These are phyloP conservation scores for Aspergillus cavernicola DNA, from an alignment of 495 filamentous ascomycete species.

Conservation along the genomic window DNA sequence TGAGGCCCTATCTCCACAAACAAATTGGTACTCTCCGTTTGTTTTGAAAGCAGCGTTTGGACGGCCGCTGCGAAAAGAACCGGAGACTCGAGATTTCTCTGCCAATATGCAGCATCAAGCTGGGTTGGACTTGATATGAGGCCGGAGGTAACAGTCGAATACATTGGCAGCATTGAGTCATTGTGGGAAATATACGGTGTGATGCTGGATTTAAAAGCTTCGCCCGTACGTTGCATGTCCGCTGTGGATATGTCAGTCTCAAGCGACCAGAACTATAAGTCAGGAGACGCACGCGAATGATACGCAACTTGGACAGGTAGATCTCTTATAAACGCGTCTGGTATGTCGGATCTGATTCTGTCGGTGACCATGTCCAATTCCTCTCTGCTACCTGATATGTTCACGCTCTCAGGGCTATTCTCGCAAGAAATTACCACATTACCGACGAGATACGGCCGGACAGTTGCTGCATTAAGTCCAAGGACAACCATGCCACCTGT, in stretches of 20 bases:
- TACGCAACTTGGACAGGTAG: constrained; percentile 38
- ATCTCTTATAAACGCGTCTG: constrained; percentile 7
- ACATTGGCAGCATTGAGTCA: constrained; percentile 9
- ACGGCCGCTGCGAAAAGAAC: constrained; percentile 35
- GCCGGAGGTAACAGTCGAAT: constrained; percentile 32
- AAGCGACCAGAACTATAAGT: neutral
- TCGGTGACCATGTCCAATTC: neutral
- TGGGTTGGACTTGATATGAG: constrained; percentile 3
- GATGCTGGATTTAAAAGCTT: too few relatives aligned
- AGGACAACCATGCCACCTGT: neutral
- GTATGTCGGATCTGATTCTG: neutral
- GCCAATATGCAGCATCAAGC: constrained; percentile 39
- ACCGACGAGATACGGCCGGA: neutral
- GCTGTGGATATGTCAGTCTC: neutral
- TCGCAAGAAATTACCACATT: neutral
- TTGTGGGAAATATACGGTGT: neutral
- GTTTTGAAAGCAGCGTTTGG: constrained; percentile 10
- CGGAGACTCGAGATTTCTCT: constrained; percentile 31
- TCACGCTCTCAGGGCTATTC: neutral
- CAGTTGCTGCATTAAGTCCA: neutral
- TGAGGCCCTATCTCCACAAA: constrained; percentile 23
- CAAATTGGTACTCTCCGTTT: neutral
- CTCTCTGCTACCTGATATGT: neutral
- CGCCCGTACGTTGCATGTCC: too few relatives aligned
- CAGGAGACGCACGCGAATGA: constrained; percentile 24